Base-by-base conservation (phyloP, 1,284 basidiomycete species). In the Ustilago cynodontis region DNA sequence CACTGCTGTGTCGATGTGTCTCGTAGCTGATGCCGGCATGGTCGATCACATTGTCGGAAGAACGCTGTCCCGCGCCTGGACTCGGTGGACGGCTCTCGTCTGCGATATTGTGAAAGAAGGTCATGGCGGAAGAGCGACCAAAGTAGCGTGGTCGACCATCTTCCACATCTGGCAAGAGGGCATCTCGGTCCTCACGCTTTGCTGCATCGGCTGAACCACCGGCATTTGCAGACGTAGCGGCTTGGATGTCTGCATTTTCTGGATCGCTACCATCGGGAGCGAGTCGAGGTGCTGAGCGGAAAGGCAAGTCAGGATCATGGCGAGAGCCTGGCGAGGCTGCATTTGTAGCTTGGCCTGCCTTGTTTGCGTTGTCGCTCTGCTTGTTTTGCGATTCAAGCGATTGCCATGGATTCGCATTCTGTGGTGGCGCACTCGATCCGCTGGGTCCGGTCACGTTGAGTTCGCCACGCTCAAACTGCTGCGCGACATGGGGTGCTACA, bases 91-190 rank as follows among this genome's bases (percentile, higher is more conserved):
- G 70, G 14, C 76, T 78, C 33, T 82, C 77, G 43, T 62, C 70
- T 14, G 65, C 70, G 7, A 77, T 72, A 28, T 51, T 70, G 57
- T 77, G 58, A 35, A 82, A 80, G 24, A 72, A 64, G 14, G 67
- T 65, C 59, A 80, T 65, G 35, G 72, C 76, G 16, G 76, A 81
- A 14, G 78, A 82, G 33, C 68, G 65, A 11, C 81, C 81, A 63
- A 74, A 82, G 60, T 77, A 82, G 26, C 77, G 75, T 18, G 81
- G 81, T 13, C 81, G 54, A 1, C 81, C 81, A 29, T 82, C 81
- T 55, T 82, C 81, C 14, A 82, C 59, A 49, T 82, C 81, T 5
- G 79, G 81, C 5, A 82, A 54, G 8, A 82, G 64, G 10, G 66
- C 70, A 22, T 67, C 70, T 14, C 70, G 57, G 3, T 77, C 74